phyloP scores from a whole-genome alignment of 495 filamentous ascomycete species.

The Barbatosphaeria neglecta region DNA sequence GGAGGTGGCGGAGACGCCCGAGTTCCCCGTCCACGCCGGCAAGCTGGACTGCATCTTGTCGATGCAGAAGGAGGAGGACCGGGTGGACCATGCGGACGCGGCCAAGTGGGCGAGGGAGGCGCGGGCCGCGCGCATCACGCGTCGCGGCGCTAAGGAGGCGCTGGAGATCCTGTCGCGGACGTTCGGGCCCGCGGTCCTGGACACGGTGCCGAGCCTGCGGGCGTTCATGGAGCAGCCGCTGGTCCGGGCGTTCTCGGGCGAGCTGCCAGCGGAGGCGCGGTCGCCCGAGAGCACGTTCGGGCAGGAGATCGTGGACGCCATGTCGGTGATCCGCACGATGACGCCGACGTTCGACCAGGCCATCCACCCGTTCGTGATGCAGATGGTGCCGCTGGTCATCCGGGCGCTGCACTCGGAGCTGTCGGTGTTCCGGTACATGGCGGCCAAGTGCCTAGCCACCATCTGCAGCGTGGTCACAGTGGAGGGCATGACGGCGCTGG shows the following conservation, averaged over 20 bases:
- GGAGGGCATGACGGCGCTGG: slow-evolving; percentile 88
- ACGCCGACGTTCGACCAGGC: slow-evolving; percentile 67
- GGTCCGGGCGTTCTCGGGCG: slow-evolving; percentile 57
- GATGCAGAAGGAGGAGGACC: slow-evolving; percentile 90
- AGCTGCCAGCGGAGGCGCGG: slow-evolving; percentile 56
- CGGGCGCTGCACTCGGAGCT: slow-evolving; percentile 76
- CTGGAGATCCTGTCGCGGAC: slow-evolving; percentile 72
- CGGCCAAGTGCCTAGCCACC: slow-evolving; percentile 93
- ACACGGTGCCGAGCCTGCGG: slow-evolving; percentile 68
- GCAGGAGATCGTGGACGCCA: slow-evolving; percentile 83
- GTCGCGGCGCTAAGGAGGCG: slow-evolving; percentile 87
- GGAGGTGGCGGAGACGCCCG: slow-evolving; percentile 93
- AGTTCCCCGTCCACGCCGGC: slow-evolving; percentile 67
- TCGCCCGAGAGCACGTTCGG: slow-evolving; percentile 61
- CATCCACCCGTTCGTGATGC: slow-evolving; percentile 65
- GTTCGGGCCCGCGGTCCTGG: slow-evolving; percentile 66
- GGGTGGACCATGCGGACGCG: slow-evolving; percentile 82
- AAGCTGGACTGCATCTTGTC: slow-evolving; percentile 75
- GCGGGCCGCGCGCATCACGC: slow-evolving; percentile 73
- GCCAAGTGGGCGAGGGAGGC: slow-evolving; percentile 79
- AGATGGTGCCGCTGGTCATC: slow-evolving; percentile 74
- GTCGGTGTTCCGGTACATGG: slow-evolving; percentile 88
- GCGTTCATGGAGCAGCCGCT: slow-evolving; percentile 72
- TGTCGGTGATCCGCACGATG: slow-evolving; percentile 86
- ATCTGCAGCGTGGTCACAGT: slow-evolving; percentile 93